Evolutionary conservation across 2,329 filamentous ascomycete species (phyloP), one percentile per base, ranked within the genome.

Genomic region (Verticillium klebahnii): DNA sequence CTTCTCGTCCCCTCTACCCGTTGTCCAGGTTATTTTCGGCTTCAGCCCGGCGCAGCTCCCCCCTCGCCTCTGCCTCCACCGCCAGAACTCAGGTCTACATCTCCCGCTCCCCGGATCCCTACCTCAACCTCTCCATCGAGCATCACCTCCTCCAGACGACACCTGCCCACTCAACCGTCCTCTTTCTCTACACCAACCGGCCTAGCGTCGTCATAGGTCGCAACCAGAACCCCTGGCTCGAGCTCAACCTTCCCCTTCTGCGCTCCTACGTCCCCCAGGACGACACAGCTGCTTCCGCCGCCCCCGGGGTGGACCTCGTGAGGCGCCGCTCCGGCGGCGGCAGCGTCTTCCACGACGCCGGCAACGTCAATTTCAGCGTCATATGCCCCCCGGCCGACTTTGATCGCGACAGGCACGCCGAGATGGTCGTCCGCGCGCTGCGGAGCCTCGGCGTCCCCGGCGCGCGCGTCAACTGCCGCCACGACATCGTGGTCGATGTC

Each of bases 171-270:
- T 92, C 92, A 14, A 89, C 85, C 15, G 77, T 98, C 58, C 85
- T 98, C 2, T 90, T 98, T 61, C 84, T 97, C 58, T 99, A 98
- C 78, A 85, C 87, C 69, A 98, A 99, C 77, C 77, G 86, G 40
- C 93, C 94, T 1, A 93, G 91, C 73, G 84, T 99, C 63, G 89
- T 99, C 72, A 89, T 99, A 67, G 95, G 95, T 54, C 88, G 95
- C 63, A 99, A 99, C 74, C 95, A 99, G 78, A 99, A 99, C 74
- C 95, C 95, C 60, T 99, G 94, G 95, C 82, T 92, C 9, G 95
- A 99, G 78, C 88, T 92, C 64, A 91, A 96, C 72, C 82, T 97
- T 9, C 77, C 77, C 45, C 80, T 86, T 1, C 78, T 96, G 6
- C 59, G 61, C 32, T 61, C 61, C 2, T 64, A 62, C 8, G n/a